Base-by-base conservation (phyloP, 495 filamentous ascomycete genomes). In the Bathelium albidoporum region DNA sequence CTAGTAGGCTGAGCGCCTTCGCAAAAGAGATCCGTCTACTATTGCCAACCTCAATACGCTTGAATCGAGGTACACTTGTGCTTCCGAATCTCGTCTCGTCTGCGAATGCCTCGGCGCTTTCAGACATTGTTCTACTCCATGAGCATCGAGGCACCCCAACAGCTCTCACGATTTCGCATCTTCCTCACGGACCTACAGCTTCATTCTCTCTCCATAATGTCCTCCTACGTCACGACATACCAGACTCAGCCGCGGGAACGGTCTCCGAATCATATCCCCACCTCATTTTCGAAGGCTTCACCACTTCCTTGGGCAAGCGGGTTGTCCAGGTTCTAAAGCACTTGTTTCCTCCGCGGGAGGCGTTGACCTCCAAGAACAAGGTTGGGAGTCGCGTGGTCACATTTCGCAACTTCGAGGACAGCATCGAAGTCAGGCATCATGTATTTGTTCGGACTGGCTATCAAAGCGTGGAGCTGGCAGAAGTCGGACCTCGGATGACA, bases 21-120 rank as follows among this genome's bases (percentile, higher is more conserved):
- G 88, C 89, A n/a, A 99, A 99, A 71, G 94, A 99, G 75, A 88
- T 99, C 32, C 82, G 94, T 34, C 77, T 99, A 12, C 80, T 99
- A 10, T 83, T 99, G 11, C 94, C 94, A 0, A 97, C 94, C 5
- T 82, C 86, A 1, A 94, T 99, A 61, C 84, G 93, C 7, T 77
- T 97, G 49, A 97, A 98, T 70, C 84, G 94, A 71, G 94, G 94
- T 68, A 96, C 93, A 64, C 81, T 93, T 12, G 83, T 97, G 64
- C 80, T 97, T 1, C 88, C 88, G 2, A 90, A 91, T 60, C 81
- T 97, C 12, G 90, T 96, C 31, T 78, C 80, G 18, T 90, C 89
- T 64, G 92, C 91, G 24, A 86, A 88, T 65, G 80, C 85, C 44
- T 86, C 89, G 4, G 85, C 88, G 16, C 79, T 96, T 16, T 88